phyloP scores from a whole-genome alignment of 805 yeast species.

The Yarrowia sp. region DNA sequence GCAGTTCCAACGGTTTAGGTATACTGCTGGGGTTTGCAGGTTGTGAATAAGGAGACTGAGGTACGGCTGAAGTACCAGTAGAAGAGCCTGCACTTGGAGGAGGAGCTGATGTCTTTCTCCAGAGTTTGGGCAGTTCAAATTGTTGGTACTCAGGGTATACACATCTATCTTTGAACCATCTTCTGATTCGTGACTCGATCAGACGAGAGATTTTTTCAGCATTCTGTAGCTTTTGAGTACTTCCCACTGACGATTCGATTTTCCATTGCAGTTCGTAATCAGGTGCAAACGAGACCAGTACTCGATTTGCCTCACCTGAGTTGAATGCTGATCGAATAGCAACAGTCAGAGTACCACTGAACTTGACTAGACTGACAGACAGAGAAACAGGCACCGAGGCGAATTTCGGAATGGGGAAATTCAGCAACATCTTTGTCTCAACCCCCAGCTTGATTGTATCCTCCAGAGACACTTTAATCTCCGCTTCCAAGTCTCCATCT shows the following conservation, averaged over 20 bases:
- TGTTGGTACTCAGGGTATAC: slow-evolving; percentile 92
- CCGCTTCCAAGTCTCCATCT: slow-evolving; percentile 64
- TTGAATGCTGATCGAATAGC: slow-evolving; percentile 35
- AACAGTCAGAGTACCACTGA: slow-evolving; percentile 84
- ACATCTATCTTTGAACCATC: slow-evolving; percentile 90
- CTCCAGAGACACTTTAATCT: slow-evolving; percentile 84
- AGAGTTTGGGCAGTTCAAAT: slow-evolving; percentile 76
- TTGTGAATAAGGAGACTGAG: slow-evolving; percentile 2
- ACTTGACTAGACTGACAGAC: slow-evolving; percentile 83
- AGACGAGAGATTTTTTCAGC: slow-evolving; percentile 69
- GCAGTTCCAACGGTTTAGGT: slow-evolving; percentile 11
- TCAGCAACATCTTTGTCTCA: slow-evolving; percentile 72
- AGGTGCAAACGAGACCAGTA: slow-evolving; percentile 87
- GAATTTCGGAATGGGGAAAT: slow-evolving; percentile 77
- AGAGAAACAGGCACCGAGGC: slow-evolving; percentile 85
- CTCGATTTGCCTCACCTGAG: slow-evolving; percentile 49
- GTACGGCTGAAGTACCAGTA: neutral
- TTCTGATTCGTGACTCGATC: slow-evolving; percentile 75
- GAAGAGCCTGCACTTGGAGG: neutral
- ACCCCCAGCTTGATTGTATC: slow-evolving; percentile 85
- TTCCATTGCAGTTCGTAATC: slow-evolving; percentile 87
- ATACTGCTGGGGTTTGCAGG: slow-evolving; percentile 10
- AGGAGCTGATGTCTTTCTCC: slow-evolving; percentile 52
- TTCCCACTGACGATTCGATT: slow-evolving; percentile 85
- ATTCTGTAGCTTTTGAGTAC: slow-evolving; percentile 86